Conservation (phyloP, 2,329 filamentous ascomycete genomes). For the Coniochaeta prunicola region DNA sequence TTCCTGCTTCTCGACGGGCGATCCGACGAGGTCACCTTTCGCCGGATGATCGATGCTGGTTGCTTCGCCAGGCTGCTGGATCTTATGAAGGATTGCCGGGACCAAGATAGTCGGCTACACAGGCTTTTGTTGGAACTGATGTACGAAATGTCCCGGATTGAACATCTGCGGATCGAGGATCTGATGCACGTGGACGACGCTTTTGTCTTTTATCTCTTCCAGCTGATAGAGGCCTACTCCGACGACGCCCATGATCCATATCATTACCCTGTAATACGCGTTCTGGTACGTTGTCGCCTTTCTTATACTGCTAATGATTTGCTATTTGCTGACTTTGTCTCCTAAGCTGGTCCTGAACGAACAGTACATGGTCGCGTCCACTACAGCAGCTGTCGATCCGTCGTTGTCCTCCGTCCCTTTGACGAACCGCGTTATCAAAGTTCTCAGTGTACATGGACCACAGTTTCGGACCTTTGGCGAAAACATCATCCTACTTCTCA, state of each 20-base stretch:
- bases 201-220: constrained; percentile 78
- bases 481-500: constrained; percentile 91
- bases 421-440: constrained; percentile 91
- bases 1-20: constrained; percentile 85
- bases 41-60: constrained; percentile 79
- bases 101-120: constrained; percentile 66
- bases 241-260: constrained; percentile 88
- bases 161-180: constrained; percentile 70
- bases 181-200: constrained; percentile 69
- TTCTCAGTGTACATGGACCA: constrained; percentile 72
- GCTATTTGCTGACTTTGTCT: background rate
- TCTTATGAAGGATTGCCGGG: constrained; percentile 60
- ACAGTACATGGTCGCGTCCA: constrained; percentile 85
- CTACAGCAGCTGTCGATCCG: constrained; percentile 37
- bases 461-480: constrained; percentile 92
- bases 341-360: constrained; percentile 89
- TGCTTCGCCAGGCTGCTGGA: constrained; percentile 80
- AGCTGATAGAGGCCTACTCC: constrained; percentile 80
- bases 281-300: constrained; percentile 58
- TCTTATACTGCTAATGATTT: background rate
- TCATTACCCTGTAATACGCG: constrained; percentile 89
- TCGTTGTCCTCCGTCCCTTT: constrained; percentile 41
- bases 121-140: constrained; percentile 77
- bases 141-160: constrained; percentile 95
- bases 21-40: constrained; percentile 68